These are phyloP conservation scores for Plectosphaerella sp. DNA, from an alignment of 2,329 filamentous ascomycete genomes.

Conservation along the genomic window DNA sequence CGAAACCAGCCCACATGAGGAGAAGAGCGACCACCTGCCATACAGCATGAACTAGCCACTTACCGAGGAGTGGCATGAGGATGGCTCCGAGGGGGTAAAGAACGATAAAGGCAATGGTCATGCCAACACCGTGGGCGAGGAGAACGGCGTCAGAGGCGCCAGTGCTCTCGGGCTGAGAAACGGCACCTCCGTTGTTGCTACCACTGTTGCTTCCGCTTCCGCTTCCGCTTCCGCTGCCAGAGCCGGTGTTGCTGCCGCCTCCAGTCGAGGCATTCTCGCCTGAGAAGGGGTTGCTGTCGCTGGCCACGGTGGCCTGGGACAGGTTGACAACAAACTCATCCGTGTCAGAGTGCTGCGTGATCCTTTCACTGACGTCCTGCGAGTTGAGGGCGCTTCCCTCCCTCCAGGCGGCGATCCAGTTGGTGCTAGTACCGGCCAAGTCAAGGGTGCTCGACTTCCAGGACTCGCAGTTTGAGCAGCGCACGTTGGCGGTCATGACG, in stretches of 20 bases:
- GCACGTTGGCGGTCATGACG: slow-evolving; percentile 57
- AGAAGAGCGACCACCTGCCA: slow-evolving; percentile 52
- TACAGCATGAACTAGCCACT: slow-evolving; percentile 52
- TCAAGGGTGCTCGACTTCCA: slow-evolving; percentile 39
- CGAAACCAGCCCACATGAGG: slow-evolving; percentile 57
- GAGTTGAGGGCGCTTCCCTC: slow-evolving; percentile 40
- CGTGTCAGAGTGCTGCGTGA: slow-evolving; percentile 42
- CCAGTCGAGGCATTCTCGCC: slow-evolving; percentile 12
- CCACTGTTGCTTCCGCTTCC: slow-evolving; percentile 7
- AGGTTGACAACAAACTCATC: slow-evolving; percentile 44
- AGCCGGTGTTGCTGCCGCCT: slow-evolving; percentile 9
- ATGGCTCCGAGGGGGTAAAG: slow-evolving; percentile 58
- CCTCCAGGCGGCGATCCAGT: slow-evolving; percentile 54
- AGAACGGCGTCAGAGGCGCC: slow-evolving; percentile 20
- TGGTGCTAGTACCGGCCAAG: slow-evolving; percentile 30
- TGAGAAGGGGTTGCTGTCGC: slow-evolving; percentile 50
- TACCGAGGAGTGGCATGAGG: slow-evolving; percentile 54
- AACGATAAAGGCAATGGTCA: slow-evolving; percentile 54
- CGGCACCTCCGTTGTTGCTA: slow-evolving; percentile 5
- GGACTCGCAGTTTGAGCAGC: slow-evolving; percentile 46
- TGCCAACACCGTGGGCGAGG: slow-evolving; percentile 53
- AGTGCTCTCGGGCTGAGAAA: slow-evolving; percentile 8
- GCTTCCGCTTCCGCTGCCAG: slow-evolving; percentile 7
- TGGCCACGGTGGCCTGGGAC: slow-evolving; percentile 35
- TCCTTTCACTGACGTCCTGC: slow-evolving; percentile 29